These are phyloP conservation scores for Phytophthora chlamydospora DNA, from an alignment of 352 stramenopile genomes.

Conservation along the genomic window DNA sequence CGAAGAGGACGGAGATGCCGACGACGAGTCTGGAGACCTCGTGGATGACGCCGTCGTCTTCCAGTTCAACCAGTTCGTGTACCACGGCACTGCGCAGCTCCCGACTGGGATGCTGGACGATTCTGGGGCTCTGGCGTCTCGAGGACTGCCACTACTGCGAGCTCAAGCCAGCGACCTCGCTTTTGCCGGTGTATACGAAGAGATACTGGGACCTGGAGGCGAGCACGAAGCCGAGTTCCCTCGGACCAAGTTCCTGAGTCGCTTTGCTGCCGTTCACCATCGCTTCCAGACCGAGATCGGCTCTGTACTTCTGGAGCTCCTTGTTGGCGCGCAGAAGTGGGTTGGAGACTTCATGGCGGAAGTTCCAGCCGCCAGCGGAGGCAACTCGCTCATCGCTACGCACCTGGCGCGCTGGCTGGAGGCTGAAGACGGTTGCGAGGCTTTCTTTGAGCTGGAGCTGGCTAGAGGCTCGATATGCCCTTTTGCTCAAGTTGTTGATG, in stretches of 20 bases:
- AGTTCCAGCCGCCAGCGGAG: constrained; percentile 45
- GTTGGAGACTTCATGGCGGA: constrained; percentile 56
- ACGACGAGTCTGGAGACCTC: constrained; percentile 32
- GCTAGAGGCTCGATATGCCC: constrained; percentile 24
- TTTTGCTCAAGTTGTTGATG: constrained; percentile 14
- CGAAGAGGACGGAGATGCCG: constrained; percentile 29
- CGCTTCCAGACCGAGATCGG: constrained; percentile 40
- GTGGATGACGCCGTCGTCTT: constrained; percentile 55
- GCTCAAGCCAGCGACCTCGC: constrained; percentile 47
- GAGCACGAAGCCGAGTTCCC: constrained; percentile 23
- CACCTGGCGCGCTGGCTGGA: constrained; percentile 67
- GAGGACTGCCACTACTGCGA: constrained; percentile 51
- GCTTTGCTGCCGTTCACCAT: constrained; percentile 25
- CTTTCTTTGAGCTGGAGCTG: constrained; percentile 71
- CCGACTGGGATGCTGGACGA: constrained; percentile 42
- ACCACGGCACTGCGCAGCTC: constrained; percentile 44
- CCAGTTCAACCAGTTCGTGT: constrained; percentile 72
- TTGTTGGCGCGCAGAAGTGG: constrained; percentile 64
- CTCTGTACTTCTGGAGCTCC: constrained; percentile 41
- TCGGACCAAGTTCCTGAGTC: constrained; percentile 28
- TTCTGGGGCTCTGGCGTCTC: constrained; percentile 40
- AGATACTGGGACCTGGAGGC: constrained; percentile 33
- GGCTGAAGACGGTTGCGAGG: constrained; percentile 49
- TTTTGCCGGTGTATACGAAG: constrained; percentile 41
- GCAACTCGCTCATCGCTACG: constrained; percentile 16